phyloP scores from a whole-genome alignment of 2,329 filamentous ascomycete genomes.

The Scleromitrula shiraiana region DNA sequence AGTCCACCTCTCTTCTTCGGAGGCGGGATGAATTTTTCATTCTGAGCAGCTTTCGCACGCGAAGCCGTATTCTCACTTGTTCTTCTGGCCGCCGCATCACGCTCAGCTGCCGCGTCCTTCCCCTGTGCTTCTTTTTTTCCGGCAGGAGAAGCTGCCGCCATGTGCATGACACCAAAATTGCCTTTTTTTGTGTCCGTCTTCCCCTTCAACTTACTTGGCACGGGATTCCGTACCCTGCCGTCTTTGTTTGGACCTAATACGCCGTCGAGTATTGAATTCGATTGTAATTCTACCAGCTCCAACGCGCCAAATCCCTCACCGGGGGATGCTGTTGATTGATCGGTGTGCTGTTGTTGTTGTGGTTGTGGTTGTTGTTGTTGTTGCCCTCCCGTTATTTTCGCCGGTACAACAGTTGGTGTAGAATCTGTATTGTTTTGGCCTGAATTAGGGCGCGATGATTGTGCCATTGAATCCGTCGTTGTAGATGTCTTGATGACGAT shows the following conservation, averaged over 20 bases:
- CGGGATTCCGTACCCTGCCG: conserved; percentile 47
- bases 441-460: conserved; percentile 21
- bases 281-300: conserved; percentile 46
- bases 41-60: conserved; percentile 48
- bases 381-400: conserved; percentile 15
- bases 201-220: conserved; percentile 55
- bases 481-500: conserved; percentile 1
- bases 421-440: conserved; percentile 18
- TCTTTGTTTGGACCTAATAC: conserved; percentile 35
- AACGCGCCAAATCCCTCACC: conserved; percentile 38
- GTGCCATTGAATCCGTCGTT: conserved; percentile 9
- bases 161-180: conserved; percentile 57
- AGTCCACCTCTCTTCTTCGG: conserved; percentile 26
- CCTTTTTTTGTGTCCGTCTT: conserved; percentile 48
- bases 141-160: conserved; percentile 39
- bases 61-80: conserved; percentile 54
- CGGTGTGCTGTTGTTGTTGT: no score
- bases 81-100: conserved; percentile 47
- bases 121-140: conserved; percentile 27
- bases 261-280: conserved; percentile 22
- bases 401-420: conserved; percentile 14
- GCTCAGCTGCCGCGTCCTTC: conserved; percentile 44
- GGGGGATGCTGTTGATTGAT: conserved; percentile 17
- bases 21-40: conserved; percentile 46
- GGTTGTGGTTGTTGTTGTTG: no score